Evolutionary conservation across 331 rosid species (phyloP), one percentile per base, ranked within the genome.

Genomic region (Prunus yedoensis): DNA sequence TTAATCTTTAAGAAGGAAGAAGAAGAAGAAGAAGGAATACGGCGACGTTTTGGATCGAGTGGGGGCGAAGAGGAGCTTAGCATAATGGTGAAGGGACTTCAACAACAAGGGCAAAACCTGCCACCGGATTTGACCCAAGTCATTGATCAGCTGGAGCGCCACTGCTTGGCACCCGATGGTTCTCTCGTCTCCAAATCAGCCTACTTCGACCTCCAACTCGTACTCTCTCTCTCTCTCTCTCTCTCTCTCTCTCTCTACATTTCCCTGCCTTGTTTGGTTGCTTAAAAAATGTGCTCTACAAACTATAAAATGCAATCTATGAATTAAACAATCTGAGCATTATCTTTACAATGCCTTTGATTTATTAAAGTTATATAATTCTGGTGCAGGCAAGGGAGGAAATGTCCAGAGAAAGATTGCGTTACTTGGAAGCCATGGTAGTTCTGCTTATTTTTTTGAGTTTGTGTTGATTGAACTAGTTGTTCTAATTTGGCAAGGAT

Each of bases 121-220:
- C 93, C 96, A 4, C 66, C 91, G 32, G 97, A 95, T 79, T 91
- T 92, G 72, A 75, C 89, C 18, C 96, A 83, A 69, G 89, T 95
- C 75, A 85, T 92, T 51, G 99, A 95, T 79, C 99, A 90, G 82
- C 79, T 95, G 65, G 99, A 95, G 83, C 99, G 99, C 80, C 94
- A 95, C 74, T 91, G 98, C 88, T 81, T 92, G 89, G 93, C 97
- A 74, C 88, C 98, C 73, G 96, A 92, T 77, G 96, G 89, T 77
- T 95, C 99, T 57, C 94, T 95, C 74, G 91, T 91, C 83, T 89
- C 99, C 79, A 92, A 89, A 80, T 86, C 96, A 35, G 82, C 89
- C 68, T 87, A 79, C 89, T 83, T 75, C 83, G 99, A 95, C 72
- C 94, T 91, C 81, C 98, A 85, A 81, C 85, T 92, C 25, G 98